Evolutionary conservation across 1,139 yeast genomes (phyloP).

Genomic region (Suhomyces taliae): DNA sequence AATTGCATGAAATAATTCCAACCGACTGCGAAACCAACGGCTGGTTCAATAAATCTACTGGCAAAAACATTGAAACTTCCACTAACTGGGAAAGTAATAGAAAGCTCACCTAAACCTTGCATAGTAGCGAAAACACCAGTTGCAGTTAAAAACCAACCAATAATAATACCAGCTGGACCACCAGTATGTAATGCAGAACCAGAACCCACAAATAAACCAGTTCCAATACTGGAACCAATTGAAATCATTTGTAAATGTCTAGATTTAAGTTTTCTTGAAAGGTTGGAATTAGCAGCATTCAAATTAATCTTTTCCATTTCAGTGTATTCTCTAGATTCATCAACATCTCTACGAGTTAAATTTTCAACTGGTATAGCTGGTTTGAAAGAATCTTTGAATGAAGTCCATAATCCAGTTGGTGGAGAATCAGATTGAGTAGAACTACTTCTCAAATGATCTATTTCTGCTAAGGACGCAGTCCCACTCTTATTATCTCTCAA

Average conservation of each 20-base stretch:
- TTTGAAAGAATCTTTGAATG: slow-evolving; percentile 37
- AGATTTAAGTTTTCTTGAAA: slow-evolving; percentile 35
- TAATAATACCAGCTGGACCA: slow-evolving; percentile 74
- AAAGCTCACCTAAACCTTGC: slow-evolving; percentile 44
- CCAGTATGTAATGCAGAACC: slow-evolving; percentile 47
- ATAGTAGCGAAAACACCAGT: slow-evolving; percentile 29
- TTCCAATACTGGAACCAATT: slow-evolving; percentile 65
- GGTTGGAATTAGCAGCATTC: slow-evolving; percentile 40
- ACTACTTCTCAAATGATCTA: slow-evolving; percentile 14
- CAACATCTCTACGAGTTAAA: slow-evolving; percentile 19
- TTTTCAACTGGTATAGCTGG: slow-evolving; percentile 27
- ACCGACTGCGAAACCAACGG: slow-evolving; percentile 44
- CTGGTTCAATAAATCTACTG: slow-evolving; percentile 41
- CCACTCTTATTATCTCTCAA: slow-evolving; percentile 1
- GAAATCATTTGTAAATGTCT: slow-evolving; percentile 66
- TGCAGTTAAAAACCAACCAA: slow-evolving; percentile 36
- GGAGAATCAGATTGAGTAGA: slow-evolving; percentile 7
- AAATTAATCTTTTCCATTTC: slow-evolving; percentile 38
- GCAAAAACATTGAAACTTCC: slow-evolving; percentile 44
- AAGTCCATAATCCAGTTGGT: slow-evolving; percentile 20
- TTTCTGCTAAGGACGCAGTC: slow-evolving; percentile 10
- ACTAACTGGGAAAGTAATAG: slow-evolving; percentile 40
- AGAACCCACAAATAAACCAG: slow-evolving; percentile 49
- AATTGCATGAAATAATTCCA: slow-evolving; percentile 44
- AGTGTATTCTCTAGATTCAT: slow-evolving; percentile 23